These are phyloP conservation scores for Colletotrichum gloeosporioides DNA, from an alignment of 2,329 filamentous ascomycete species.

Conservation along the genomic window DNA sequence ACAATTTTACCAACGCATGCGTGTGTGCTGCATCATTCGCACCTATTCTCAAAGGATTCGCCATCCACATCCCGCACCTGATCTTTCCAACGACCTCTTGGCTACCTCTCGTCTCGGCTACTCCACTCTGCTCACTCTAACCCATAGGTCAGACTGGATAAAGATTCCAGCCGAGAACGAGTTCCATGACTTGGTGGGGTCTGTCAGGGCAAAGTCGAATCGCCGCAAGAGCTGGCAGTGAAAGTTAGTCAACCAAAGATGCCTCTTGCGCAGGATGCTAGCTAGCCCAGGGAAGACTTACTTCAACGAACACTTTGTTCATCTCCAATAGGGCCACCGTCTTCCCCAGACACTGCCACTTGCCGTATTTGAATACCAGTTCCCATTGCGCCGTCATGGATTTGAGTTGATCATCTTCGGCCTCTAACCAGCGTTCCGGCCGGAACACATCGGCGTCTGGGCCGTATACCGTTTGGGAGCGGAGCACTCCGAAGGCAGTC, in stretches of 20 bases:
- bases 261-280: not conserved
- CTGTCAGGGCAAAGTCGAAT: conserved; percentile 36
- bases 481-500: conserved; percentile 45
- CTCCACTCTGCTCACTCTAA: conserved; percentile 26
- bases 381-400: conserved; percentile 44
- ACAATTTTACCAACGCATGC: not conserved
- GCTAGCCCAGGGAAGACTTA: conserved; percentile 26
- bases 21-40: not conserved
- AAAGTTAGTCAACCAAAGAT: not conserved
- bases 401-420: conserved; percentile 32
- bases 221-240: conserved; percentile 33
- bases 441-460: conserved; percentile 46
- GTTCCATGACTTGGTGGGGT: conserved; percentile 35
- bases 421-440: conserved; percentile 56
- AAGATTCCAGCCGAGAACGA: conserved; percentile 38
- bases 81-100: not conserved
- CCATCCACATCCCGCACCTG: not conserved
- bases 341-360: conserved; percentile 51
- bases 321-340: conserved; percentile 49
- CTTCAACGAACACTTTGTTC: conserved; percentile 49
- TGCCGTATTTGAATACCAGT: conserved; percentile 48
- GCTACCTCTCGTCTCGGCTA: not conserved
- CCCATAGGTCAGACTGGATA: conserved; percentile 35
- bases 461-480: conserved; percentile 40
- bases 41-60: not conserved